phyloP scores from a whole-genome alignment of 805 yeast species.

The Metschnikowia peoriensis region DNA sequence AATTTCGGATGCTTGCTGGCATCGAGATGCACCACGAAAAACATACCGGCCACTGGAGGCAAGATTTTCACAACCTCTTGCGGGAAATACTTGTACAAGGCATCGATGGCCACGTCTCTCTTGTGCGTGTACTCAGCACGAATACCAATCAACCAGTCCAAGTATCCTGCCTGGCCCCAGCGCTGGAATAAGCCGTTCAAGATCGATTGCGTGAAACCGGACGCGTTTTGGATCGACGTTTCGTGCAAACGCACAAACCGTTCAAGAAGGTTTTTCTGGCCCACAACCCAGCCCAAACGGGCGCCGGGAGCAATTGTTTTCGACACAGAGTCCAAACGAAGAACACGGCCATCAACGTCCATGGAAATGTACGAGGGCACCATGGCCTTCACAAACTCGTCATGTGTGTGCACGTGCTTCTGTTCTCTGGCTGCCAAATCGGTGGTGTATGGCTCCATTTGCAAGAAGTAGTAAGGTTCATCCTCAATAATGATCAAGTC shows the following conservation, averaged over 20 bases:
- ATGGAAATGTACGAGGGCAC: constrained; percentile 72
- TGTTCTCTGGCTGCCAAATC: constrained; percentile 36
- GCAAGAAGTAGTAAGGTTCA: constrained; percentile 96
- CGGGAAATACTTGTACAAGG: constrained; percentile 59
- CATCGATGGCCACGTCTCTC: constrained; percentile 83
- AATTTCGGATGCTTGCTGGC: constrained; percentile 80
- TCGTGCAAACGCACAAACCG: constrained; percentile 72
- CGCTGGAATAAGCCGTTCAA: constrained; percentile 65
- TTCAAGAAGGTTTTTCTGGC: constrained; percentile 61
- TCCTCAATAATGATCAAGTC: constrained; percentile 89
- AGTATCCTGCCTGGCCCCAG: constrained; percentile 89
- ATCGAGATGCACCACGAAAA: constrained; percentile 63
- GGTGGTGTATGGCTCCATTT: constrained; percentile 74
- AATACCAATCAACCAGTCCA: constrained; percentile 83
- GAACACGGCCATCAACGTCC: constrained; percentile 86
- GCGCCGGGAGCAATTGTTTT: constrained; percentile 90
- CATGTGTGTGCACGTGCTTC: constrained; percentile 45
- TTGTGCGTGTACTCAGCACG: constrained; percentile 78
- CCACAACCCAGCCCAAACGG: constrained; percentile 88
- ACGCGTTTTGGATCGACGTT: constrained; percentile 74
- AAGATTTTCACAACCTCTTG: constrained; percentile 40
- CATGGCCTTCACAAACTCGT: constrained; percentile 62
- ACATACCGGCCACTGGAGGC: constrained; percentile 84
- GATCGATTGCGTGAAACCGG: constrained; percentile 76
- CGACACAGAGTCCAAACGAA: constrained; percentile 86